These are phyloP conservation scores for Pyrus communis DNA, from an alignment of 306 rosid genomes.

Conservation along the genomic window DNA sequence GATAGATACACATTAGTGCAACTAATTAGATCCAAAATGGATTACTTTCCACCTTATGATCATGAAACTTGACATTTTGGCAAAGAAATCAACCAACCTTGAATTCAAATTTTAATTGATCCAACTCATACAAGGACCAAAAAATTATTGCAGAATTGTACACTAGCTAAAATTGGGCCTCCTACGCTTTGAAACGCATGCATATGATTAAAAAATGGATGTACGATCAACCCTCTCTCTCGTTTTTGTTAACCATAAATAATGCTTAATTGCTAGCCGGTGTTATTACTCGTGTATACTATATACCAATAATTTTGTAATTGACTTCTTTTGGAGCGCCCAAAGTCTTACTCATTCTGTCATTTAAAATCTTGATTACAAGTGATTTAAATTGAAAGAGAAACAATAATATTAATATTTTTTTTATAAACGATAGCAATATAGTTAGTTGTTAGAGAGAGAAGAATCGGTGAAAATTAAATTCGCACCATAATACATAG, in stretches of 20 bases:
- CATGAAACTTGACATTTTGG: not conserved
- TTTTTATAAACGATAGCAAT: too few relatives aligned
- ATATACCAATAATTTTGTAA: not conserved
- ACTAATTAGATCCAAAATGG: not conserved
- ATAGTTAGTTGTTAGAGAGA: too few relatives aligned
- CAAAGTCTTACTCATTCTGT: not conserved
- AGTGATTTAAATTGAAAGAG: not conserved
- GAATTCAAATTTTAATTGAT: not conserved
- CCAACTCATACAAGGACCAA: not conserved
- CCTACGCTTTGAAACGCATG: not conserved
- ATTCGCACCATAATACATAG: too few relatives aligned
- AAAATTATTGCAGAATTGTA: not conserved
- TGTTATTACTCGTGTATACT: not conserved
- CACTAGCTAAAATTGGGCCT: not conserved
- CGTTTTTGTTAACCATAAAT: too few relatives aligned
- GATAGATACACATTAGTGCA: not conserved
- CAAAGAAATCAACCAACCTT: not conserved
- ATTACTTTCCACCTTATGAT: not conserved
- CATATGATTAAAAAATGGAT: not conserved
- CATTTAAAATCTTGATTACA: not conserved
- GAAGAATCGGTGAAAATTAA: too few relatives aligned
- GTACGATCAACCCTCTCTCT: not conserved
- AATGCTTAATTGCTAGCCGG: not conserved
- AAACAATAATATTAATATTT: too few relatives aligned
- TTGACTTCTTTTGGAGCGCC: conserved; percentile 6